Evolutionary conservation across 768 basidiomycete species (phyloP).

Genomic region (Tylopilus subfusipes): DNA sequence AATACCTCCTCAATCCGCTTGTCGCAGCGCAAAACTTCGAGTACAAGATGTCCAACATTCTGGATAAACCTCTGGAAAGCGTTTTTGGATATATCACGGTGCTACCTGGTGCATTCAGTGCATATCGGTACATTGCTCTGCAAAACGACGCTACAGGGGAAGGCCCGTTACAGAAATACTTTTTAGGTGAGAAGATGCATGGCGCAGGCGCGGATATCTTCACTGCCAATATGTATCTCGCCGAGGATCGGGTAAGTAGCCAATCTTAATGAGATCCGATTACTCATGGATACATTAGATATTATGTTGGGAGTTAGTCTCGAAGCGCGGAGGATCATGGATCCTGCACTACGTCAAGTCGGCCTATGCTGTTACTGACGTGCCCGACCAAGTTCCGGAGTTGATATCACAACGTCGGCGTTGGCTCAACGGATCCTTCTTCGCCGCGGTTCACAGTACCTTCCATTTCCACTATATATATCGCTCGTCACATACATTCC

Average conservation of each 20-base stretch:
- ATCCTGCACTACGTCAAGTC: slow-evolving; percentile 95
- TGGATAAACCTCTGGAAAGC: slow-evolving; percentile 88
- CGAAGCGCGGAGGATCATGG: slow-evolving; percentile 90
- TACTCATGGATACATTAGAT: slow-evolving; percentile 48
- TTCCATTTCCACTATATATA: slow-evolving; percentile 96
- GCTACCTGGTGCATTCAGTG: slow-evolving; percentile 88
- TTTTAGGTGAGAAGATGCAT: slow-evolving; percentile 94
- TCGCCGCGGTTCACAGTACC: slow-evolving; percentile 89
- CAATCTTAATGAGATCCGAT: neutral
- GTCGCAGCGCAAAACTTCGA: slow-evolving; percentile 93
- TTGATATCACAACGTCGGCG: slow-evolving; percentile 91
- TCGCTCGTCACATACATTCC: slow-evolving; percentile 76
- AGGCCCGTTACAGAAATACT: slow-evolving; percentile 93
- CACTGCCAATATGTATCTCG: slow-evolving; percentile 95
- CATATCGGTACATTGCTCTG: slow-evolving; percentile 86
- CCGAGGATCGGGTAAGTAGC: slow-evolving; percentile 70
- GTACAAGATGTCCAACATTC: slow-evolving; percentile 91
- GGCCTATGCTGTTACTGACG: slow-evolving; percentile 89
- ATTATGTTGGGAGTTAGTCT: slow-evolving; percentile 95
- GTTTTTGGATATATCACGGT: slow-evolving; percentile 96
- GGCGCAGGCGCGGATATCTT: slow-evolving; percentile 87
- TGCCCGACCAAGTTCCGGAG: slow-evolving; percentile 93
- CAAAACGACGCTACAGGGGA: slow-evolving; percentile 82
- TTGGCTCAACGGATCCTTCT: slow-evolving; percentile 98
- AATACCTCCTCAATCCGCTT: slow-evolving; percentile 77